phyloP scores from a whole-genome alignment of 108 stramenopile genomes.

The Skeletonema marinoi region DNA sequence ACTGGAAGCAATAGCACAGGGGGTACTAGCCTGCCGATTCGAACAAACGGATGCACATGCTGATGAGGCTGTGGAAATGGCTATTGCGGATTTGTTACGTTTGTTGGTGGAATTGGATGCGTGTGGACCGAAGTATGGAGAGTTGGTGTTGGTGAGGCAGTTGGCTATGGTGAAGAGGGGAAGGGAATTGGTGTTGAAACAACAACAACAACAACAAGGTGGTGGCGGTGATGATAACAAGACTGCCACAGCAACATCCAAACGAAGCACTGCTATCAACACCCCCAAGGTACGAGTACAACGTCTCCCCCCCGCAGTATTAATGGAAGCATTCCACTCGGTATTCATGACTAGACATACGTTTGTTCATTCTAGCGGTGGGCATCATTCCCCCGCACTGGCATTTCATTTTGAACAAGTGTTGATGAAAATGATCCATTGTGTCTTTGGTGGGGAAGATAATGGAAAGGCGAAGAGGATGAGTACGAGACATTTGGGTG shows the following conservation, averaged over 20 bases:
- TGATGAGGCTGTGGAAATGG: conserved; percentile 94
- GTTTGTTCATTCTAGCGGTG: conserved; percentile 46
- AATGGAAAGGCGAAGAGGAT: conserved; percentile 12
- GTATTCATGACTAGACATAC: conserved; percentile 84
- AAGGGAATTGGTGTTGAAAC: neutral
- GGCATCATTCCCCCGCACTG: conserved; percentile 72
- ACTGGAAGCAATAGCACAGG: conserved; percentile 48
- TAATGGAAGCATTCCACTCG: conserved; percentile 80
- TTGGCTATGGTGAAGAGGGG: conserved; percentile 6
- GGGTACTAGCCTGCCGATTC: conserved; percentile 79
- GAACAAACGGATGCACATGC: conserved; percentile 89
- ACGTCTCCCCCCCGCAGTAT: conserved; percentile 24
- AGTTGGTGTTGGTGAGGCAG: conserved; percentile 30
- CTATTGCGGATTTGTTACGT: conserved; percentile 81
- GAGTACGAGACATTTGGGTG: conserved; percentile 24
- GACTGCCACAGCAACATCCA: neutral
- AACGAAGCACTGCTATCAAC: neutral
- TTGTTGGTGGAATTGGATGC: conserved; percentile 60
- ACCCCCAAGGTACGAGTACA: conserved; percentile 4
- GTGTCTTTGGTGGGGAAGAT: conserved; percentile 58
- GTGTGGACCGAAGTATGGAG: conserved; percentile 41
- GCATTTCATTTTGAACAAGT: conserved; percentile 87
- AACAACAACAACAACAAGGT: neutral
- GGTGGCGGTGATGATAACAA: neutral
- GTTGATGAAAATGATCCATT: conserved; percentile 57